Conservation (phyloP, 208 protist species). For the Leishmania major region DNA sequence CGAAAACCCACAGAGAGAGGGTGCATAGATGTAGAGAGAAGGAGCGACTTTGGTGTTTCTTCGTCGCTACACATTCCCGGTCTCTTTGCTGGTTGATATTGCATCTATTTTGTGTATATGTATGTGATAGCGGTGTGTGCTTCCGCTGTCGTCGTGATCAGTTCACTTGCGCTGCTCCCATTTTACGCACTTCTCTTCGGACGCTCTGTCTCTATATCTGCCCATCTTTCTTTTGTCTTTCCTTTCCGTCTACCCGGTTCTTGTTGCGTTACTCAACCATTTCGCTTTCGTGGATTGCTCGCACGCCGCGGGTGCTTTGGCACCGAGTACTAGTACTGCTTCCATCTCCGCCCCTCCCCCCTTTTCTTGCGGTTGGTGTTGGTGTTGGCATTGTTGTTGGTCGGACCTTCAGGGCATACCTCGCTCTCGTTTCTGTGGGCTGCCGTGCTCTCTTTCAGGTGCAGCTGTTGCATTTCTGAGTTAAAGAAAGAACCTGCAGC, state of each 20-base stretch:
- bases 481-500: no score
- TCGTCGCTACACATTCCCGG: neutral
- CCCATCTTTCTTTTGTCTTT: neutral
- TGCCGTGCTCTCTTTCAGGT: neutral
- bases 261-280: no score
- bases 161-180: no score
- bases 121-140: neutral
- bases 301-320: no score
- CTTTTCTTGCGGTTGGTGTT: neutral
- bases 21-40: neutral
- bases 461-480: neutral
- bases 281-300: no score
- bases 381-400: neutral
- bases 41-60: no score
- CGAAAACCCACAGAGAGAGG: neutral
- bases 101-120: neutral
- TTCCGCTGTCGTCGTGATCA: no score
- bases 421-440: no score
- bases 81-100: neutral
- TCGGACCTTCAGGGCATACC: neutral
- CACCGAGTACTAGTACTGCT: neutral
- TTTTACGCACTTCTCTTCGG: neutral
- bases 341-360: neutral
- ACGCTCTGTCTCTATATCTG: neutral
- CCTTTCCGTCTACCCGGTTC: neutral